These are phyloP conservation scores for Phytopythium ostracodes DNA, from an alignment of 352 stramenopile genomes.

Conservation along the genomic window DNA sequence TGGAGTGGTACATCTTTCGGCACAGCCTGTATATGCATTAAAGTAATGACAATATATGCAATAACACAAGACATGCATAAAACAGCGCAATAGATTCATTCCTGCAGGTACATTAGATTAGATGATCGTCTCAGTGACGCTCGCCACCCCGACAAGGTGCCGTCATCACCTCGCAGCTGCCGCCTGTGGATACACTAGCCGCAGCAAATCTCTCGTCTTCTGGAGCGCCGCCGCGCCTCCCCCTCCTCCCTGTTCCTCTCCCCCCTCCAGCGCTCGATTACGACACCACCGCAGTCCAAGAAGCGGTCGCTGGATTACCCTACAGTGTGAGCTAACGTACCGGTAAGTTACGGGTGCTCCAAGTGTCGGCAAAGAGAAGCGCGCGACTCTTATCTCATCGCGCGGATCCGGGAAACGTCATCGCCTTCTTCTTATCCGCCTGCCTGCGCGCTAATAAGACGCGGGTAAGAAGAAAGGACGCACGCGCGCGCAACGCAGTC, in stretches of 20 bases:
- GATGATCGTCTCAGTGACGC: not conserved
- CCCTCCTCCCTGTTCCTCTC: not conserved
- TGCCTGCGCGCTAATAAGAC: too few relatives aligned
- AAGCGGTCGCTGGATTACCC: not conserved
- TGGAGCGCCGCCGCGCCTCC: not conserved
- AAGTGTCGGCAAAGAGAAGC: not conserved
- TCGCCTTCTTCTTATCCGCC: not conserved
- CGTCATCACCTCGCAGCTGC: conserved; percentile 2
- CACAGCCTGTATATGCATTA: too few relatives aligned
- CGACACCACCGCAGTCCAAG: not conserved
- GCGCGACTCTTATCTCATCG: conserved; percentile 1
- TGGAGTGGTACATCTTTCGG: too few relatives aligned
- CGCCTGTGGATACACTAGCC: not conserved
- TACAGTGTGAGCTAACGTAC: not conserved
- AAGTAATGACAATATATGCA: too few relatives aligned
- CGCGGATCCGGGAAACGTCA: not conserved
- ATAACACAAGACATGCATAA: not conserved
- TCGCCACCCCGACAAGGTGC: not conserved
- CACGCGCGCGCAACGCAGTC: too few relatives aligned
- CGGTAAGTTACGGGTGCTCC: too few relatives aligned
- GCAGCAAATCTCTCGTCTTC: not conserved
- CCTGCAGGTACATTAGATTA: too few relatives aligned
- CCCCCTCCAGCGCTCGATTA: not conserved
- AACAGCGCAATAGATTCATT: not conserved
- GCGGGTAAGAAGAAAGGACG: not conserved